These are phyloP conservation scores for Agarophyton chilense DNA, from an alignment of 23 red algal genomes.

Conservation along the genomic window DNA sequence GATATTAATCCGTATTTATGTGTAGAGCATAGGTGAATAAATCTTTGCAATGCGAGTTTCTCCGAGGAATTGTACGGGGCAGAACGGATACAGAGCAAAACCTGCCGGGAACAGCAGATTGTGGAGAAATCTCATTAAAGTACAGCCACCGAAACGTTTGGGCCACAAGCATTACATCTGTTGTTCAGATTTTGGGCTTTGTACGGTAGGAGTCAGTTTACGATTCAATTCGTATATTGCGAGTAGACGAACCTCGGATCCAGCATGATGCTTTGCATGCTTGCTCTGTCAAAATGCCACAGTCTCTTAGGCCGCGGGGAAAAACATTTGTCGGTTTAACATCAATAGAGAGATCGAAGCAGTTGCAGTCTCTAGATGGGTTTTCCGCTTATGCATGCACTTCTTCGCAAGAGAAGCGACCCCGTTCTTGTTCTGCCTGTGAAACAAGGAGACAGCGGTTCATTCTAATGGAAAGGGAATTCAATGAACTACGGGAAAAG, in stretches of 20 bases:
- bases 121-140: not conserved
- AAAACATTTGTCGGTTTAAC: slow-evolving; percentile 58
- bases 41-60: no score
- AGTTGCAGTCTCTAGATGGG: slow-evolving; percentile 42
- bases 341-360: slow-evolving; percentile 21
- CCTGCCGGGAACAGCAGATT: no score
- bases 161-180: slow-evolving; percentile 2
- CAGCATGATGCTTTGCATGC: not conserved
- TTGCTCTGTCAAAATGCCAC: not conserved
- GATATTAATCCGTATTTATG: no score
- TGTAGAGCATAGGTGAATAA: no score
- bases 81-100: no score
- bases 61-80: no score
- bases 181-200: not conserved
- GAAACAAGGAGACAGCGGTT: slow-evolving; percentile 11
- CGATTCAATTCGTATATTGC: not conserved
- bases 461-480: slow-evolving; percentile 24
- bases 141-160: not conserved
- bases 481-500: slow-evolving; percentile 16
- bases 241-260: not conserved
- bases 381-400: slow-evolving; percentile 20
- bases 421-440: slow-evolving; percentile 12
- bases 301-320: slow-evolving; percentile 31
- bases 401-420: not conserved
- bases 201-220: not conserved